phyloP scores from a whole-genome alignment of 2,329 filamentous ascomycete species.

The Talaromyces sp. region DNA sequence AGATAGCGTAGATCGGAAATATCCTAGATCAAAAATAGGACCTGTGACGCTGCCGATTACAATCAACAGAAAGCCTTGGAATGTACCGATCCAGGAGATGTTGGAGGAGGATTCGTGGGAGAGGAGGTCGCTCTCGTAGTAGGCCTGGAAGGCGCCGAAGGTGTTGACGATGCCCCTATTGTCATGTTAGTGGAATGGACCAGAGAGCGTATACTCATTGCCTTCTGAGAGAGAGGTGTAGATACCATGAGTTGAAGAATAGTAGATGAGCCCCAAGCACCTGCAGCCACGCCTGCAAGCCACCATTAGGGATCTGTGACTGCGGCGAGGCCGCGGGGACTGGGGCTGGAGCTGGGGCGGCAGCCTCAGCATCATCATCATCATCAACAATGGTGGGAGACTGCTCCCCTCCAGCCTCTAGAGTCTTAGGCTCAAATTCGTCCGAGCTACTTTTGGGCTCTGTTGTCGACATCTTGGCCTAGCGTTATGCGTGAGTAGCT shows the following conservation, averaged over 20 bases:
- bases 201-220: too few relatives aligned
- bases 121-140: slow-evolving; percentile 43
- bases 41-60: slow-evolving; percentile 49
- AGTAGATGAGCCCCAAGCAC: slow-evolving; percentile 29
- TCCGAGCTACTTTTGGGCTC: background rate
- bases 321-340: too few relatives aligned
- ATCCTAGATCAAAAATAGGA: slow-evolving; percentile 49
- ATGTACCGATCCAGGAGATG: slow-evolving; percentile 50
- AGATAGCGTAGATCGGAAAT: slow-evolving; percentile 40
- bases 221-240: too few relatives aligned
- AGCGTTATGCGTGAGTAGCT: background rate
- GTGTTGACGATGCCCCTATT: slow-evolving; percentile 41
- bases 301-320: slow-evolving; percentile 23
- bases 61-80: slow-evolving; percentile 48
- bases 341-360: too few relatives aligned
- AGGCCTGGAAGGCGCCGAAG: slow-evolving; percentile 50
- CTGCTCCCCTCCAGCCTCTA: background rate
- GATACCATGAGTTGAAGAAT: slow-evolving; percentile 31
- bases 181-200: background rate
- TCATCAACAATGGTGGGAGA: background rate
- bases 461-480: background rate
- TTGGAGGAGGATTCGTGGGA: slow-evolving; percentile 35
- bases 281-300: slow-evolving; percentile 31
- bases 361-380: too few relatives aligned
- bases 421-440: background rate